Percentiles rank a stretch among this genome's conserved stretches.
These are phyloP conservation scores for Pythium utonaiense DNA, from an alignment of 352 stramenopile species.

Conservation along the genomic window DNA sequence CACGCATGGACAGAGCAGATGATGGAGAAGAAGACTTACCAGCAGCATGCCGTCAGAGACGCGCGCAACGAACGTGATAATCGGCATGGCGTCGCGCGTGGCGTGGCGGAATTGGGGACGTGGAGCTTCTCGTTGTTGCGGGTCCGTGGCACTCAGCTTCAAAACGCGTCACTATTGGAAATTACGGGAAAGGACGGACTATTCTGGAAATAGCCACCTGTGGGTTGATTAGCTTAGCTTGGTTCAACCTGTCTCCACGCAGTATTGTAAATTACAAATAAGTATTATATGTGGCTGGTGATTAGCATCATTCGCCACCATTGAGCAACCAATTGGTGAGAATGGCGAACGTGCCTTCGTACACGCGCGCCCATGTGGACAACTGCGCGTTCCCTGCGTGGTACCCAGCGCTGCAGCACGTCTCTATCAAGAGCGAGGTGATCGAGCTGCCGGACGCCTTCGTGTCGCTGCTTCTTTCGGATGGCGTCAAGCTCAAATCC, in stretches of 20 bases:
- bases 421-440: constrained; percentile 62
- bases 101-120: neutral
- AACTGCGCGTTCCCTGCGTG: constrained; percentile 74
- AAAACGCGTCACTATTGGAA: constrained; percentile 25
- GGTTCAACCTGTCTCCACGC: neutral
- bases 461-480: constrained; percentile 57
- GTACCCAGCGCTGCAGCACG: constrained; percentile 55
- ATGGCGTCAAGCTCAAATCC: constrained; percentile 58
- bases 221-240: neutral
- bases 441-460: constrained; percentile 50
- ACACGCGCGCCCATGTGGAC: constrained; percentile 70
- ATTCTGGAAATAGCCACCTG: constrained; percentile 1
- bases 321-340: neutral
- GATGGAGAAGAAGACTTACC: constrained; percentile 30
- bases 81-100: constrained; percentile 68
- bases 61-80: constrained; percentile 93
- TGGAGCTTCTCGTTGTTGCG: constrained; percentile 4
- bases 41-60: constrained; percentile 93
- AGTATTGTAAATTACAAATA: neutral
- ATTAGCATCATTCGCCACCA: constrained; percentile 1
- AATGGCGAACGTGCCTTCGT: constrained; percentile 26
- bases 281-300: no score
- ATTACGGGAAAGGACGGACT: neutral
- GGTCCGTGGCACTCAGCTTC: constrained; percentile 5
- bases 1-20: neutral